Evolutionary conservation across 2,329 filamentous ascomycete species (phyloP).

Genomic region (Xylariaceae sp.): DNA sequence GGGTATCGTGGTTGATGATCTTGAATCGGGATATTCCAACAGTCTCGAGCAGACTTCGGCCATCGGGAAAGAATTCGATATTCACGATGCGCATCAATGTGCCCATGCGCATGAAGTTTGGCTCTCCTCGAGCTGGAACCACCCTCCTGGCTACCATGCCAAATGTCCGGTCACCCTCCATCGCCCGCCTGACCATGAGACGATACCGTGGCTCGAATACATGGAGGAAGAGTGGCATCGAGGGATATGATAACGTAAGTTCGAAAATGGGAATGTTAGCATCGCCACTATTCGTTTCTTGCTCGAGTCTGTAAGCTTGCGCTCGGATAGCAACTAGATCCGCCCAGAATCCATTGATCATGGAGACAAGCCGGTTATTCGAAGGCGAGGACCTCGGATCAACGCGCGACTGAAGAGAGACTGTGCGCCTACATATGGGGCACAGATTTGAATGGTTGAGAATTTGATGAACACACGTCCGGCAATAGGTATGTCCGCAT

Average conservation of each 20-base stretch:
- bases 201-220: slow-evolving; percentile 92
- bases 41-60: slow-evolving; percentile 76
- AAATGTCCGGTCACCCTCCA: slow-evolving; percentile 72
- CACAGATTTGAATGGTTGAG: slow-evolving; percentile 76
- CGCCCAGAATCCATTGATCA: slow-evolving; percentile 68
- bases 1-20: slow-evolving; percentile 57
- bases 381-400: slow-evolving; percentile 41
- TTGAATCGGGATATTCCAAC: slow-evolving; percentile 73
- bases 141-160: slow-evolving; percentile 78
- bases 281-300: slow-evolving; percentile 51
- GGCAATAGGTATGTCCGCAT: slow-evolving; percentile 88
- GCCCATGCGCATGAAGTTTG: slow-evolving; percentile 66
- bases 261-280: slow-evolving; percentile 71
- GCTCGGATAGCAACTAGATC: slow-evolving; percentile 58
- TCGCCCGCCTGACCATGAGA: slow-evolving; percentile 77
- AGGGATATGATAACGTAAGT: slow-evolving; percentile 76
- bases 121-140: slow-evolving; percentile 30
- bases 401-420: slow-evolving; percentile 49
- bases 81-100: slow-evolving; percentile 74
- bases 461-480: slow-evolving; percentile 70
- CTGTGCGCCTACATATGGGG: slow-evolving; percentile 69
- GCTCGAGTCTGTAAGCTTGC: slow-evolving; percentile 53
- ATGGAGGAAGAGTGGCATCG: slow-evolving; percentile 80
- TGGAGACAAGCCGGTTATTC: slow-evolving; percentile 60
- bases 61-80: slow-evolving; percentile 70